phyloP scores from a whole-genome alignment of 2,329 filamentous ascomycete genomes.

The Penicillium hesseltinei region DNA sequence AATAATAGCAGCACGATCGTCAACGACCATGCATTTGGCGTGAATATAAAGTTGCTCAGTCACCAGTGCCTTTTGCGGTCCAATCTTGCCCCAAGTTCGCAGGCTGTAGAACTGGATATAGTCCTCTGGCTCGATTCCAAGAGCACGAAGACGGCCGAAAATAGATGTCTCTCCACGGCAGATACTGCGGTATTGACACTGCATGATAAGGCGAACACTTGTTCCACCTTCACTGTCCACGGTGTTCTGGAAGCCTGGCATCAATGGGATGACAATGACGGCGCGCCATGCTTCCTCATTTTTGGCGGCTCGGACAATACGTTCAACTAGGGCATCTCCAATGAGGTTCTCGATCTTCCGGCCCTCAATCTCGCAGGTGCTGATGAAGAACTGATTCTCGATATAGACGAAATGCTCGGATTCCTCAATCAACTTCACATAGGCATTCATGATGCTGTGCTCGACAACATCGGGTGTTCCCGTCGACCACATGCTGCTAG shows the following conservation, averaged over 20 bases:
- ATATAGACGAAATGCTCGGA: constrained; percentile 98
- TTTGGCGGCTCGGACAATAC: constrained; percentile 78
- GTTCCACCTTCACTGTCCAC: constrained; percentile 92
- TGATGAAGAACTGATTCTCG: constrained; percentile 98
- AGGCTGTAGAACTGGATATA: constrained; percentile 95
- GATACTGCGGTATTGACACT: constrained; percentile 95
- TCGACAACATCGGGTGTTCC: constrained; percentile 81
- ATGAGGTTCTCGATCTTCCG: constrained; percentile 90
- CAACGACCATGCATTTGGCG: constrained; percentile 93
- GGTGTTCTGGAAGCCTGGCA: constrained; percentile 98
- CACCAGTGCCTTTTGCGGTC: constrained; percentile 74
- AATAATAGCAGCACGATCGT: constrained; percentile 89
- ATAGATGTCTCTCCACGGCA: constrained; percentile 90
- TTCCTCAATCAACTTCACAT: constrained; percentile 89
- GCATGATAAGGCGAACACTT: constrained; percentile 91
- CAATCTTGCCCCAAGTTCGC: constrained; percentile 88
- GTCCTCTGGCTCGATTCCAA: constrained; percentile 85
- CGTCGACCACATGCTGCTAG: constrained; percentile 85
- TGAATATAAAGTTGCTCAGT: constrained; percentile 98
- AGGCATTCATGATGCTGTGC: constrained; percentile 93
- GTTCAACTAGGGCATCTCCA: constrained; percentile 88
- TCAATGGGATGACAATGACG: constrained; percentile 85
- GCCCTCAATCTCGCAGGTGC: constrained; percentile 82
- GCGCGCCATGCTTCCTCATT: constrained; percentile 89
- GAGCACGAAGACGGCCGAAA: constrained; percentile 76